These are phyloP conservation scores for Mortierella sp. DNA, from an alignment of 371 early-diverging fungal species.

Conservation along the genomic window DNA sequence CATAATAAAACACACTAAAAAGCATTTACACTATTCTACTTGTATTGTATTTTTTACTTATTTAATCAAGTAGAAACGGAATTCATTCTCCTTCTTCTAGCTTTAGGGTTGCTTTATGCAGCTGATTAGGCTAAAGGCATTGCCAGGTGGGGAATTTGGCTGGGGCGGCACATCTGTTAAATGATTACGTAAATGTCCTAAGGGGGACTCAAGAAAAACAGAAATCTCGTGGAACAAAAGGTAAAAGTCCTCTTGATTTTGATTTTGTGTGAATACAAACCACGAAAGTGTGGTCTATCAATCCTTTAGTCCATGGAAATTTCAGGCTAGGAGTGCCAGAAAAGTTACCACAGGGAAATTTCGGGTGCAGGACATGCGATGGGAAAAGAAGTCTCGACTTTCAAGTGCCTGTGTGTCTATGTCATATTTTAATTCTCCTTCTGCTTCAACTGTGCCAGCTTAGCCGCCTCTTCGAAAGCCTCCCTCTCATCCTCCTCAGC, in stretches of 20 bases:
- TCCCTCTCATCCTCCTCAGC: neutral
- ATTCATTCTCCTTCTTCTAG: constrained; percentile 61
- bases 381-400: too few species aligned
- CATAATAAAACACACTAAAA: too few species aligned
- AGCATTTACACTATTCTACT: too few species aligned
- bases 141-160: constrained; percentile 77
- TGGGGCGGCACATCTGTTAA: constrained; percentile 78
- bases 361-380: too few species aligned
- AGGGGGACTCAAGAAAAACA: constrained; percentile 54
- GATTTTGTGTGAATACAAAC: too few species aligned
- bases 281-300: too few species aligned
- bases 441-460: neutral
- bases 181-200: constrained; percentile 78
- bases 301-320: too few species aligned
- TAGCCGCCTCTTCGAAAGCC: too few species aligned
- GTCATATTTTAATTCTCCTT: neutral
- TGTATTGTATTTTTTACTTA: constrained; percentile 71
- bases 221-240: too few species aligned
- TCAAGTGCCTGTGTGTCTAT: neutral
- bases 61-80: constrained; percentile 65
- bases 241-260: too few species aligned
- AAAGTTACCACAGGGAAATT: too few species aligned
- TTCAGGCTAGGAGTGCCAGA: too few species aligned
- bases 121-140: constrained; percentile 69
- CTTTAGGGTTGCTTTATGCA: constrained; percentile 51